phyloP scores from a whole-genome alignment of 2,329 filamentous ascomycete genomes.

The Penicillium sp. region DNA sequence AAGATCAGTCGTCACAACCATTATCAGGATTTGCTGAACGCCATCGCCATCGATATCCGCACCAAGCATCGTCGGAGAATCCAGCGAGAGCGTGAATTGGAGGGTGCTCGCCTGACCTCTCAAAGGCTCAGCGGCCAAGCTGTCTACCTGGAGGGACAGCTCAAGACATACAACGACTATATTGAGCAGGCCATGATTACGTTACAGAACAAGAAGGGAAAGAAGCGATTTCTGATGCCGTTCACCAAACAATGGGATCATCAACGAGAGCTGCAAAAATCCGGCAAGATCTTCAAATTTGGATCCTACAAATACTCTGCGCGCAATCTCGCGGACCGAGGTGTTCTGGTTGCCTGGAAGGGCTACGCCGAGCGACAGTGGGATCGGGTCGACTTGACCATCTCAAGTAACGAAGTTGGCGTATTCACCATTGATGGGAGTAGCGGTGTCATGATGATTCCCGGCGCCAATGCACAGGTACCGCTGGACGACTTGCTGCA shows the following conservation, averaged over 20 bases:
- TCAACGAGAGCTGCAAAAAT: conserved; percentile 88
- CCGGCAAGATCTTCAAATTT: conserved; percentile 92
- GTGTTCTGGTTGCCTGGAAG: conserved; percentile 87
- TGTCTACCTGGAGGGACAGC: conserved; percentile 86
- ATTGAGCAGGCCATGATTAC: conserved; percentile 98
- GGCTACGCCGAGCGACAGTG: conserved; percentile 80
- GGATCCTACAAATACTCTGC: conserved; percentile 97
- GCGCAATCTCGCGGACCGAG: conserved; percentile 83
- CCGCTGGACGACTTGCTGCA: conserved; percentile 91
- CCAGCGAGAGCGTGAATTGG: conserved; percentile 85
- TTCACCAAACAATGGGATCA: conserved; percentile 99
- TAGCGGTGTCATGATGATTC: conserved; percentile 90
- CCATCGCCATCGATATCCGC: conserved; percentile 92
- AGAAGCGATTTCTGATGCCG: conserved; percentile 89
- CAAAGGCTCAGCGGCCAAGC: conserved; percentile 61
- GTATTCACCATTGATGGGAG: conserved; percentile 90
- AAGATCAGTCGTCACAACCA: conserved; percentile 83
- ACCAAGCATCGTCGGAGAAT: conserved; percentile 93
- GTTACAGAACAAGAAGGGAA: conserved; percentile 92
- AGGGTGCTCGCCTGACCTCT: conserved; percentile 54
- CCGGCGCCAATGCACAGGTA: conserved; percentile 83
- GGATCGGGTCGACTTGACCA: conserved; percentile 90
- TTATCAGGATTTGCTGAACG: conserved; percentile 97
- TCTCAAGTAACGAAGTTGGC: conserved; percentile 89
- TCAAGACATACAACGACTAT: conserved; percentile 98